Percentiles rank a stretch among this genome's conserved stretches.
phyloP scores from a whole-genome alignment of 129 eudicot species.

The Dittrichia graveolens region DNA sequence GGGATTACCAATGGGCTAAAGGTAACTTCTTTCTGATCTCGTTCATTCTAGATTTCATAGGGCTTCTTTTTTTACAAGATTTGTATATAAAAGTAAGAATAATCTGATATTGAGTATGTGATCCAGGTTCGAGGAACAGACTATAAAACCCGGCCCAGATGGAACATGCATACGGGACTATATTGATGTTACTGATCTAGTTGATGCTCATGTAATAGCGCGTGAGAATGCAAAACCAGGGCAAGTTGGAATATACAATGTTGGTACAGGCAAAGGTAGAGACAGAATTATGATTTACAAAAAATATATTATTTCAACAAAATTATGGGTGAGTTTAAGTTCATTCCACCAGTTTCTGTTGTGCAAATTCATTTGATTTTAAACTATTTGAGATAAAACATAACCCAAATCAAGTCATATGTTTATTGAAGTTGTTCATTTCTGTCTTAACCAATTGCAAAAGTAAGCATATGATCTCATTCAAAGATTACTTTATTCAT shows the following conservation, averaged over 20 bases:
- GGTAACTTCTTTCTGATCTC: constrained; percentile 39
- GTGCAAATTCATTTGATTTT: no score
- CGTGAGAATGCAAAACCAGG: constrained; percentile 73
- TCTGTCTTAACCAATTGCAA: no score
- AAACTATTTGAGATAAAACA: background rate
- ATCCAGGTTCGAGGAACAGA: constrained; percentile 78
- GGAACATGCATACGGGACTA: constrained; percentile 85
- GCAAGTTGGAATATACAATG: constrained; percentile 80
- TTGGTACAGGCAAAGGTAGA: constrained; percentile 83
- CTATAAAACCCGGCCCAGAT: constrained; percentile 65
- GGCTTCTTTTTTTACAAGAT: no score
- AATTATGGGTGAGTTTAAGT: no score
- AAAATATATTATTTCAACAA: background rate
- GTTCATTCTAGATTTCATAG: background rate
- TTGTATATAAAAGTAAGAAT: background rate
- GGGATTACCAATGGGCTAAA: constrained; percentile 80
- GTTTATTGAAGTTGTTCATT: no score
- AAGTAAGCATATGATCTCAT: background rate
- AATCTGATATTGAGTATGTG: constrained; percentile 12
- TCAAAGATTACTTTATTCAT: background rate
- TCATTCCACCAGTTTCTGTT: no score
- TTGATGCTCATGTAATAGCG: constrained; percentile 94
- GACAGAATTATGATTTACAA: background rate
- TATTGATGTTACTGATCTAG: constrained; percentile 86
- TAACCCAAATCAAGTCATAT: background rate